Evolutionary conservation across 306 rosid genomes (phyloP).

Genomic region (Ormosia emarginata): DNA sequence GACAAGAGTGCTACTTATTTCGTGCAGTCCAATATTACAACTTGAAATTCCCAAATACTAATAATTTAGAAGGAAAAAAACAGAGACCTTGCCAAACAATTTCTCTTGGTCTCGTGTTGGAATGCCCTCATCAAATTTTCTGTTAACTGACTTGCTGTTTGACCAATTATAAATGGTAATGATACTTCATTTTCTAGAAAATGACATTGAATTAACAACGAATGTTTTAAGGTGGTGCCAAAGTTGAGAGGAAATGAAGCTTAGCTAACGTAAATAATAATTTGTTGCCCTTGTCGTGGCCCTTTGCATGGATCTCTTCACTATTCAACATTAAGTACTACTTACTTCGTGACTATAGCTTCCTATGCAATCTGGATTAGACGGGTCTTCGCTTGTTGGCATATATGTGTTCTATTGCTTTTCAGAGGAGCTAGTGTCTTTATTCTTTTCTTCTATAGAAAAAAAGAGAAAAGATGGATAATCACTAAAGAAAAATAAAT

Average conservation of each 20-base stretch:
- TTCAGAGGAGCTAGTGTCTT: neutral
- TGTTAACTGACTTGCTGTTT: neutral
- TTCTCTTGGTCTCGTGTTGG: neutral
- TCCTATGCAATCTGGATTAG: too few relatives aligned
- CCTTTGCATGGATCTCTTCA: too few relatives aligned
- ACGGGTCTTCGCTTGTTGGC: too few relatives aligned
- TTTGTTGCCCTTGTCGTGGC: neutral
- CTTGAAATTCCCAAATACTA: neutral
- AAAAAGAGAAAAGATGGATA: neutral
- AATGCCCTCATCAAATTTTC: neutral
- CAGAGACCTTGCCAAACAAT: neutral
- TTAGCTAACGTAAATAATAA: neutral
- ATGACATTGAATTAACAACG: neutral
- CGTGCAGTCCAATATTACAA: slow-evolving; percentile 23
- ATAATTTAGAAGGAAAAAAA: neutral
- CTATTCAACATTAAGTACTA: too few relatives aligned
- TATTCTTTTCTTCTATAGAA: neutral
- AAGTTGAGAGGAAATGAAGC: neutral
- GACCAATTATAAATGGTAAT: neutral
- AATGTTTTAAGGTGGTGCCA: neutral
- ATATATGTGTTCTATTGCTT: too few relatives aligned
- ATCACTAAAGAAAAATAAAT: neutral
- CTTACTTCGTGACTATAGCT: too few relatives aligned
- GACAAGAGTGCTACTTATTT: neutral
- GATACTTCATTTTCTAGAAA: neutral